phyloP scores from a whole-genome alignment of 768 basidiomycete species.

The Holtermanniella nyarrowii region DNA sequence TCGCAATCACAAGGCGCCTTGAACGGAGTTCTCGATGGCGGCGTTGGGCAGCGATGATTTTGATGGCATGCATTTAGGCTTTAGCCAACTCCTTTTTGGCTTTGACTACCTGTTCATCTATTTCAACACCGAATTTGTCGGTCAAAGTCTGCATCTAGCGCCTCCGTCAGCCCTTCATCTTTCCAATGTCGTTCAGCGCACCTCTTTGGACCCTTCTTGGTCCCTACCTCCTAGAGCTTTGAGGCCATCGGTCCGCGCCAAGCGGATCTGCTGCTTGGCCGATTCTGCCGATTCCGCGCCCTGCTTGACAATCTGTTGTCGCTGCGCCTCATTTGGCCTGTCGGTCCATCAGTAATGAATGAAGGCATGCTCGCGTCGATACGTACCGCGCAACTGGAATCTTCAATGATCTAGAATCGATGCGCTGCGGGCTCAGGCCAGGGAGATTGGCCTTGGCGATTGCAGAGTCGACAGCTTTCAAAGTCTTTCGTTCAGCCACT shows the following conservation, averaged over 20 bases:
- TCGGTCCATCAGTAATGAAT: background rate
- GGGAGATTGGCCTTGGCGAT: slow-evolving; percentile 39
- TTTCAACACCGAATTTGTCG: slow-evolving; percentile 25
- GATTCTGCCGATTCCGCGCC: slow-evolving; percentile 26
- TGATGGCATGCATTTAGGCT: no score
- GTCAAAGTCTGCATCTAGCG: slow-evolving; percentile 29
- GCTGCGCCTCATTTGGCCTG: slow-evolving; percentile 30
- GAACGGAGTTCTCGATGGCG: no score
- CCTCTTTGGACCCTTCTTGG: slow-evolving; percentile 23
- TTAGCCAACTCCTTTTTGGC: slow-evolving; percentile 42
- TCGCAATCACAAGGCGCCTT: no score
- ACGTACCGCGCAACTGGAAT: slow-evolving; percentile 34
- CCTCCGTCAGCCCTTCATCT: background rate
- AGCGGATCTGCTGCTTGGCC: slow-evolving; percentile 35
- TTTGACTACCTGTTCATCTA: slow-evolving; percentile 28
- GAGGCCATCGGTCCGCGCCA: slow-evolving; percentile 34
- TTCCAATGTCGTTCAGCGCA: slow-evolving; percentile 6
- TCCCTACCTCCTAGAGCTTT: slow-evolving; percentile 28
- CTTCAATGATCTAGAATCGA: slow-evolving; percentile 32
- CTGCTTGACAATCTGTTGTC: slow-evolving; percentile 22
- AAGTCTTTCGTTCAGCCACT: no score
- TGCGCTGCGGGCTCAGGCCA: slow-evolving; percentile 34
- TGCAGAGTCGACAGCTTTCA: slow-evolving; percentile 39
- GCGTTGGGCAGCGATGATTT: no score
- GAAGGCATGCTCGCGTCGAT: background rate